Percentiles rank a stretch among this genome's conserved stretches.
These are phyloP conservation scores for Lophiostoma macrostomum DNA, from an alignment of 495 filamentous ascomycete genomes.

Conservation along the genomic window DNA sequence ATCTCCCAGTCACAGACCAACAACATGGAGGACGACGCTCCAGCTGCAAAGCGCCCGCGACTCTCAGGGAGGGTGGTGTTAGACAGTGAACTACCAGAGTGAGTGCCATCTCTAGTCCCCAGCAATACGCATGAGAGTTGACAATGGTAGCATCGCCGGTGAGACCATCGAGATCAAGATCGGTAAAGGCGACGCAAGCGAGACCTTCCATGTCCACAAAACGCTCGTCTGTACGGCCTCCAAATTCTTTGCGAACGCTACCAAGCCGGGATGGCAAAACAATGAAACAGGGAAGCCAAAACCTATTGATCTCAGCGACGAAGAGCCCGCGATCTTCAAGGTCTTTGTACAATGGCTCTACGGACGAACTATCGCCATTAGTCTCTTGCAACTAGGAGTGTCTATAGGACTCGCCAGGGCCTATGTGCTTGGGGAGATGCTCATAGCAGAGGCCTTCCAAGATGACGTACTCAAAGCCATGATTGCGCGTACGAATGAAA, in stretches of 20 bases:
- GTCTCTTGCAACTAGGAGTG: no score
- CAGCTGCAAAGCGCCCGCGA: no score
- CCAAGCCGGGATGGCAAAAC: conserved; percentile 12
- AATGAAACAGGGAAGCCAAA: no score
- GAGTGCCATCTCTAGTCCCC: background rate
- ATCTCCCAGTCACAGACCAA: no score
- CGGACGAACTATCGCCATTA: background rate
- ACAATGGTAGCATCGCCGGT: conserved; percentile 1
- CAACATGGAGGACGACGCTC: no score
- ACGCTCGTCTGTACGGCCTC: conserved; percentile 3
- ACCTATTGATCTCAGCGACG: conserved; percentile 6
- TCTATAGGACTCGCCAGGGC: background rate
- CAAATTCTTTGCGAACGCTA: background rate
- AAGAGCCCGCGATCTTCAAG: conserved; percentile 2
- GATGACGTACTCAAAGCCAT: background rate
- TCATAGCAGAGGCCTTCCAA: background rate
- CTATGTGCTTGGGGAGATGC: conserved; percentile 9
- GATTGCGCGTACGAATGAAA: background rate
- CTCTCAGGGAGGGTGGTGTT: no score
- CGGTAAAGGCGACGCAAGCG: background rate
- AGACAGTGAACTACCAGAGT: background rate
- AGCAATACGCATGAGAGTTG: background rate
- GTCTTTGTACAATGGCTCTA: conserved; percentile 11
- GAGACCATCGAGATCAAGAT: background rate
- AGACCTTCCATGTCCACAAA: conserved; percentile 14